These are phyloP conservation scores for Lizonia empirigonia DNA, from an alignment of 2,329 filamentous ascomycete genomes.

Conservation along the genomic window DNA sequence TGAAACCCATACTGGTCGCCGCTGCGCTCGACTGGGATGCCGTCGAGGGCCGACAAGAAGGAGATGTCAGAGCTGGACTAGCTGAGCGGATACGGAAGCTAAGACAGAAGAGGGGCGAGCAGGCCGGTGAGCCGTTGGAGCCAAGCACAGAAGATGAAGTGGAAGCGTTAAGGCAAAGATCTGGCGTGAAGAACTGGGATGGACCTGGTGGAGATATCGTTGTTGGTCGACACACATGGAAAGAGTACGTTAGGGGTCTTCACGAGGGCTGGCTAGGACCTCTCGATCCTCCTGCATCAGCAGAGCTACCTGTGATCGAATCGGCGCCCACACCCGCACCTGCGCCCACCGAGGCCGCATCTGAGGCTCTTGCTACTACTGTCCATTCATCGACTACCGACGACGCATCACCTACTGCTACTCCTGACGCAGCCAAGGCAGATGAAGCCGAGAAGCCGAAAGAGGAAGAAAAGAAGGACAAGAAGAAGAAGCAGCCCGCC, in stretches of 20 bases:
- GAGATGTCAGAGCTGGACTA: constrained; percentile 85
- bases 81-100: constrained; percentile 80
- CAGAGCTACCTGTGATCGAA: constrained; percentile 21
- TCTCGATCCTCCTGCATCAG: constrained; percentile 63
- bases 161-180: constrained; percentile 66
- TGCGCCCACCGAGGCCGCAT: constrained; percentile 17
- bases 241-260: constrained; percentile 90
- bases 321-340: constrained; percentile 12
- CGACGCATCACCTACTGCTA: constrained; percentile 45
- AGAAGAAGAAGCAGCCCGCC: constrained; percentile 64
- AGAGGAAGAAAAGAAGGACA: constrained; percentile 52
- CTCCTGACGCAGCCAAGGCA: constrained; percentile 31
- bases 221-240: constrained; percentile 92
- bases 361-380: constrained; percentile 20
- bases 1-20: constrained; percentile 89
- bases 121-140: constrained; percentile 50
- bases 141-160: constrained; percentile 64
- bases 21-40: constrained; percentile 96
- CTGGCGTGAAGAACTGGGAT: constrained; percentile 72
- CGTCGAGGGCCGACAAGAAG: constrained; percentile 86
- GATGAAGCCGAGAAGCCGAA: constrained; percentile 40
- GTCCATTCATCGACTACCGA: constrained; percentile 27
- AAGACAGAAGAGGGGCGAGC: constrained; percentile 65
- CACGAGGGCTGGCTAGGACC: constrained; percentile 98
- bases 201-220: constrained; percentile 84